Percentiles rank a stretch among this genome's conserved stretches.
Conservation (phyloP, 2,329 filamentous ascomycete genomes). For the Ascochyta fabae region DNA sequence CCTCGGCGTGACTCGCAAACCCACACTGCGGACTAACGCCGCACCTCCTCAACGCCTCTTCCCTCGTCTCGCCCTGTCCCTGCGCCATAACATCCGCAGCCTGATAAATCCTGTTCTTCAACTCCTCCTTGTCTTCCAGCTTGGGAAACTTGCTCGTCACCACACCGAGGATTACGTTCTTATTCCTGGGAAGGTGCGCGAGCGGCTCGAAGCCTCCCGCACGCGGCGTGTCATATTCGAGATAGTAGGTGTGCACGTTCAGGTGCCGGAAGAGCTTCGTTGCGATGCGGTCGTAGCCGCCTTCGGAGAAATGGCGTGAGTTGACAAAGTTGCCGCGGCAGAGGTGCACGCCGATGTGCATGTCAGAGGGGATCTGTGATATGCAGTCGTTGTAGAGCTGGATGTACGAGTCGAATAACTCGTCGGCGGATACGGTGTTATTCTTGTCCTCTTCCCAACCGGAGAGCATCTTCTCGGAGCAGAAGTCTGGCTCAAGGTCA, state of each 20-base stretch:
- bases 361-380: conserved; percentile 65
- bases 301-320: conserved; percentile 52
- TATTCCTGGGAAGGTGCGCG: conserved; percentile 48
- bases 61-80: conserved; percentile 65
- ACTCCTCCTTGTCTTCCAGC: conserved; percentile 51
- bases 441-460: conserved; percentile 62
- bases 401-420: conserved; percentile 75
- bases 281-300: conserved; percentile 53
- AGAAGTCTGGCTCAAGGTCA: conserved; percentile 30
- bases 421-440: conserved; percentile 70
- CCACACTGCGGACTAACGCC: conserved; percentile 40
- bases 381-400: conserved; percentile 74
- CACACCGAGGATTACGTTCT: conserved; percentile 53
- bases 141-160: conserved; percentile 52
- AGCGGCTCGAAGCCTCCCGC: conserved; percentile 54
- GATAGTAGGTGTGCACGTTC: conserved; percentile 42
- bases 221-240: conserved; percentile 53
- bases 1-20: conserved; percentile 70
- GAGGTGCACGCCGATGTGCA: conserved; percentile 77
- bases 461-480: conserved; percentile 42
- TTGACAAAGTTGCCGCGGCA: conserved; percentile 60
- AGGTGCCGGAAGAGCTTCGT: conserved; percentile 38
- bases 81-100: conserved; percentile 70
- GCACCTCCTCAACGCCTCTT: conserved; percentile 71
- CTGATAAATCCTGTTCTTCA: conserved; percentile 49